These are phyloP conservation scores for Saccharomycopsis javanensis DNA, from an alignment of 805 yeast genomes.

Conservation along the genomic window DNA sequence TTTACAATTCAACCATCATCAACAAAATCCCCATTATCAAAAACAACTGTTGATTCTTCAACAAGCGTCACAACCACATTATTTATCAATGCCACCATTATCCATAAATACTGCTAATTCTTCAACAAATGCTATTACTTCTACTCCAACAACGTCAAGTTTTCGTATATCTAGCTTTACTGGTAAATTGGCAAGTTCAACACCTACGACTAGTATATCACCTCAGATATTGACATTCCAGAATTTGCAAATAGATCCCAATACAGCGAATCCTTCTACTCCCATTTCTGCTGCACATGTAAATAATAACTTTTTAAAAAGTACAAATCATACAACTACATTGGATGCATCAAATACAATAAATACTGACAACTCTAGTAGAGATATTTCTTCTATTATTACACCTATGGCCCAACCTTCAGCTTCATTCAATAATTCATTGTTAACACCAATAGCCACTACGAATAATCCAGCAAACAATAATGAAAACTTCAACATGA, in stretches of 20 bases:
- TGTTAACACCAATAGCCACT: neutral
- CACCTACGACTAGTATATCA: neutral
- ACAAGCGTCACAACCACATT: conserved; percentile 1
- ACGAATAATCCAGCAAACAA: neutral
- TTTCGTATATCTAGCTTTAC: neutral
- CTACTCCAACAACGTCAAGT: neutral
- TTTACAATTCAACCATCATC: neutral
- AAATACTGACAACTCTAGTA: neutral
- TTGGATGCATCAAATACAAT: neutral
- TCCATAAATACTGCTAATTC: neutral
- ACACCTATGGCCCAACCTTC: conserved; percentile 1
- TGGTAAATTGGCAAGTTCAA: neutral
- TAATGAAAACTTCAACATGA: neutral
- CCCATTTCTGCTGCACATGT: neutral
- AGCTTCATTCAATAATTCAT: neutral
- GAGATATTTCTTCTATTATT: neutral
- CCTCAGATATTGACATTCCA: neutral
- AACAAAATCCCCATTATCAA: neutral
- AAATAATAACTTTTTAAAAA: neutral
- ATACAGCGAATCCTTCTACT: neutral
- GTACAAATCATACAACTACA: neutral
- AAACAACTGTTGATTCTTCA: conserved; percentile 3
- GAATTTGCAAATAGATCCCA: neutral
- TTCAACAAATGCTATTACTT: neutral
- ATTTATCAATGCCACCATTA: neutral